phyloP scores from a whole-genome alignment of 352 stramenopile genomes.

The Elongisporangium senticosum region DNA sequence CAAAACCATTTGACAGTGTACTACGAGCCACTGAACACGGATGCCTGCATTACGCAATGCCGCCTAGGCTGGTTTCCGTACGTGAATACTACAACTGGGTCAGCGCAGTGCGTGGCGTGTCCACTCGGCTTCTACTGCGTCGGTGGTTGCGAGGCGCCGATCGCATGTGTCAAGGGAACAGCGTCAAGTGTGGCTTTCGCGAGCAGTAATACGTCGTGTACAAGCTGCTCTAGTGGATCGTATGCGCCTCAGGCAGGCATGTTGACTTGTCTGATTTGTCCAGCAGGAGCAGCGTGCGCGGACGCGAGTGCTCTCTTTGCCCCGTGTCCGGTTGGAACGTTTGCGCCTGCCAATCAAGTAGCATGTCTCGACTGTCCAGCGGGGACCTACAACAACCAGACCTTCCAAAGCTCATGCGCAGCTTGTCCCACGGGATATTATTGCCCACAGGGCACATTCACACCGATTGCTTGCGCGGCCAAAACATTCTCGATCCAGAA shows the following conservation, averaged over 20 bases:
- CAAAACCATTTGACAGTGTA: slow-evolving; percentile 45
- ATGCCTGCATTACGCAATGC: slow-evolving; percentile 42
- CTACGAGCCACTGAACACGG: slow-evolving; percentile 39
- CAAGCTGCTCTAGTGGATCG: slow-evolving; percentile 32
- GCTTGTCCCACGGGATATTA: slow-evolving; percentile 44
- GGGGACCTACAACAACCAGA: slow-evolving; percentile 28
- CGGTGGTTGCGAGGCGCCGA: slow-evolving; percentile 31
- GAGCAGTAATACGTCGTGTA: slow-evolving; percentile 15
- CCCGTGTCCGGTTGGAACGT: slow-evolving; percentile 51
- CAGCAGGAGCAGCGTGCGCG: slow-evolving; percentile 26
- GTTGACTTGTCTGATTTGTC: slow-evolving; percentile 30
- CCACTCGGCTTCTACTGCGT: slow-evolving; percentile 42
- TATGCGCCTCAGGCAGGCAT: slow-evolving; percentile 32
- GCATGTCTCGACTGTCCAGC: slow-evolving; percentile 43
- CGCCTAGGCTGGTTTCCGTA: slow-evolving; percentile 46
- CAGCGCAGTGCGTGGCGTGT: slow-evolving; percentile 34
- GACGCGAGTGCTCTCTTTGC: slow-evolving; percentile 8
- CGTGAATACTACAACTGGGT: slow-evolving; percentile 23
- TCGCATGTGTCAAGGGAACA: slow-evolving; percentile 34
- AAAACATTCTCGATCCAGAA: slow-evolving; percentile 26
- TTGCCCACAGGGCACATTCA: slow-evolving; percentile 25
- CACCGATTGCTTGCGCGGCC: slow-evolving; percentile 22
- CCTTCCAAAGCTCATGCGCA: slow-evolving; percentile 22
- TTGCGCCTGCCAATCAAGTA: slow-evolving; percentile 22
- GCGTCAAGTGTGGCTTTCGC: slow-evolving; percentile 30